Base-by-base conservation (phyloP, 495 filamentous ascomycete species). In the Halenospora varia region DNA sequence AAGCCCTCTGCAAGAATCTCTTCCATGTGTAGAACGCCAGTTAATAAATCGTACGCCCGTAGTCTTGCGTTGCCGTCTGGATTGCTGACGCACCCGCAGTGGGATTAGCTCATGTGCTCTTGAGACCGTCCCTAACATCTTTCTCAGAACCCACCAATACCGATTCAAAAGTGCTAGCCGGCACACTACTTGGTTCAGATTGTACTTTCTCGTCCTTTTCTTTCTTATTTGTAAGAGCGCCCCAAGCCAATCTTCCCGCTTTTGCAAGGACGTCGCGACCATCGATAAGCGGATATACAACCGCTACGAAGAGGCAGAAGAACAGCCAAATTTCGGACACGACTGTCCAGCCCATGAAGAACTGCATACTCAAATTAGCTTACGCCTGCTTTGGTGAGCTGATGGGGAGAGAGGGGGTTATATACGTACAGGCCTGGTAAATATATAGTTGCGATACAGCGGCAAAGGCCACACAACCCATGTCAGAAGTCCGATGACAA, bases 281-380 rank as follows among this genome's bases (percentile, higher is more conserved):
- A 61, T 78, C 77, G 45, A 73, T 75, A 11, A 79, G 59, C 8
- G 77, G 77, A 57, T 70, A 78, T 2, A 77, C 56, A 0, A 76
- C 74, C 0, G 76, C 77, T 0, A 70, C 69, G 13, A 70, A 66
- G 42, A 78, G 70, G 3, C 74, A 72, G 41, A 63, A 62, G 56
- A 75, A 79, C 48, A 71, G 68, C 75, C 76, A 79, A 10, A 77
- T 69, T n/a, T 77, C 74, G 0, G 73, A 67, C 0, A 79, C 71
- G 0, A 70, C 72, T 0, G 69, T 57, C 77, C 77, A 80, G 0
- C 71, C 74, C 0, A 62, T 62, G 60, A 77, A 79, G 60, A 80
- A 80, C 29, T 35, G 29, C 13, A 6, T 35, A 13, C 13, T 35
- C 13, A 6, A 6, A 35, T 35, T 35, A 35, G 13, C 29, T 35